Evolutionary conservation across 2,329 filamentous ascomycete genomes (phyloP).

Genomic region (Xylariaceae sp.): DNA sequence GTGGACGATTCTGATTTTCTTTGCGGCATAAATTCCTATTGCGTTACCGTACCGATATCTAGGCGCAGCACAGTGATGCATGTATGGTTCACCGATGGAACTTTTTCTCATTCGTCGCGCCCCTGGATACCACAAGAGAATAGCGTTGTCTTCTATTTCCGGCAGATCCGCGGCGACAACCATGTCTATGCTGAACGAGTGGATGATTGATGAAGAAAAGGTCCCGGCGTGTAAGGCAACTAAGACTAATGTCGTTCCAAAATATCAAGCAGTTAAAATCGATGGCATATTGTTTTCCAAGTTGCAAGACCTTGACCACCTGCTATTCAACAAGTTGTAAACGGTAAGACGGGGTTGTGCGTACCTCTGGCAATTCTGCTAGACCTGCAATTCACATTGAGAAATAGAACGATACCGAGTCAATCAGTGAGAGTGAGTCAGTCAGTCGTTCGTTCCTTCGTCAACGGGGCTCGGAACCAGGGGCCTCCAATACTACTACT

Average conservation of each 20-base stretch:
- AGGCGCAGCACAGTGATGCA: conserved; percentile 23
- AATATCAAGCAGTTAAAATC: conserved; percentile 10
- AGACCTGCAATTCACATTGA: neutral
- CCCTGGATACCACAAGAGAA: conserved; percentile 11
- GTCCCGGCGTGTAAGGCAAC: conserved; percentile 2
- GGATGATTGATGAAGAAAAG: conserved; percentile 19
- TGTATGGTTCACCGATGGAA: conserved; percentile 19
- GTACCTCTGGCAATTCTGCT: neutral
- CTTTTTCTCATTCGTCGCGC: conserved; percentile 7
- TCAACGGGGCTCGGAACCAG: conserved; percentile 19
- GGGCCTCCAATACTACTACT: neutral
- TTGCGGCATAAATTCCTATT: conserved; percentile 23
- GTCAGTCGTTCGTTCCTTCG: conserved; percentile 16
- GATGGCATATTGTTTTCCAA: neutral
- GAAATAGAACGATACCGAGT: neutral
- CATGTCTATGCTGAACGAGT: conserved; percentile 12
- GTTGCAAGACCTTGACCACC: neutral
- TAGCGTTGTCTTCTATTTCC: conserved; percentile 14
- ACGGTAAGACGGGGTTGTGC: neutral
- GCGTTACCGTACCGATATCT: conserved; percentile 28
- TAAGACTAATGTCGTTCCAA: conserved; percentile 2
- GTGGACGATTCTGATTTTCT: conserved; percentile 20
- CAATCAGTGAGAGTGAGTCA: neutral
- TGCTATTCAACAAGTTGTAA: neutral
- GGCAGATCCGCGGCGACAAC: conserved; percentile 6